Evolutionary conservation across 345 rosid species (phyloP), one percentile per base, ranked within the genome.

Genomic region (Camelina hispida): DNA sequence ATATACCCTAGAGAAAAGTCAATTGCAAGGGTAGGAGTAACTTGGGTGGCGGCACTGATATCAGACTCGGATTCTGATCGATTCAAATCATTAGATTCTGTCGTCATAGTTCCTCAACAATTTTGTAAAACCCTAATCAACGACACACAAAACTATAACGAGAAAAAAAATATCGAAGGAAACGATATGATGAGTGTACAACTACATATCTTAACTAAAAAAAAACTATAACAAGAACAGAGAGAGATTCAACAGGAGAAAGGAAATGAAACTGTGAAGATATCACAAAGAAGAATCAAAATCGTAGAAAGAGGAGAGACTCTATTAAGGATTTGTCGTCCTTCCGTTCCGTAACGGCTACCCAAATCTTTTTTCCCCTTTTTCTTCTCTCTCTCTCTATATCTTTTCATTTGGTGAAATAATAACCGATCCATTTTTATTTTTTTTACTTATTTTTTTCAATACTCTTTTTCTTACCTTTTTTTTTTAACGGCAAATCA

Each of bases 21-120:
- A 58, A 20, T 20, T 6, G 10, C 58, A 47, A 60, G 47, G 18
- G 66, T 47, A 46, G 74, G 47, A 59, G 48, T 9, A 59, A 20
- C 57, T 46, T 70, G 28, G 28, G 28, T 25, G 28, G 28, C 12
- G 15, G 34, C 12, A 9, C 0, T 34, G 22, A 46, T 20, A 58
- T 59, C 58, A 47, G 23, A 59, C n/a, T 54, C 9, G 2, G 58
- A 23, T 14, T 53, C 58, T 11, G 53, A 55, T 42, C 13, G 63
- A 34, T 7, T 68, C 30, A 9, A 54, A 54, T 55, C 38, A 13
- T 30, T 30, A 17, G 65, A 57, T 20, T 70, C 47, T 47, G 37
- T 35, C 66, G 37, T 35, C 66, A 59, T 59, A 17, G 17, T 44
- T 42, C 7, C 4, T 22, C 6, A 4, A 25, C 35, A 7, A n/a